Evolutionary conservation across 352 stramenopile species (phyloP), one percentile per base, ranked within the genome.

Genomic region (Pythium grandisporangium): DNA sequence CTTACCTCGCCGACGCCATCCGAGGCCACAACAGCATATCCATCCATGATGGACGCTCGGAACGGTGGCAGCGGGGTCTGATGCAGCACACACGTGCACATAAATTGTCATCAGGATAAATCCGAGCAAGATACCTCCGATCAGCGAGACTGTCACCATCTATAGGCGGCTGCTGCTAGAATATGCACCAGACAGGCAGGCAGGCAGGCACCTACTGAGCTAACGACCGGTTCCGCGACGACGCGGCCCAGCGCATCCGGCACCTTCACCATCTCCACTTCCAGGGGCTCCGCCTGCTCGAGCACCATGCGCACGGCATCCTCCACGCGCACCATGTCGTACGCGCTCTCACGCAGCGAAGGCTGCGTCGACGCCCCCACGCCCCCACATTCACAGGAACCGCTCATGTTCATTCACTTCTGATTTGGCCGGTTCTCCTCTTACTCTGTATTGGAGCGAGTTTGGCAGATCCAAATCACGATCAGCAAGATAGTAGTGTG

Each of bases 41-140:
- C 96, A 66, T 99, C 96, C 93, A 98, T 99, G 37, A 98, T 97
- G 32, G 89, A 97, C 22, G 94, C 92, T n/a, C 84, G 86, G 53
- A 98, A 97, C 5, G 87, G 72, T 5, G 96, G 96, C 48, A 98
- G 66, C n/a, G 90, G 79, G 34, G 93, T 83, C 66, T 84, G 27
- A 42, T 43, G 74, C n/a, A n/a, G n/a, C n/a, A n/a, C n/a, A n/a
- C n/a, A n/a, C n/a, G n/a, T n/a, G n/a, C n/a, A n/a, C n/a, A n/a
- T n/a, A n/a, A n/a, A n/a, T n/a, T n/a, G n/a, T n/a, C n/a, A n/a
- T n/a, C n/a, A n/a, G n/a, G n/a, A n/a, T n/a, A n/a, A n/a, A n/a
- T n/a, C n/a, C n/a, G 53, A 26, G 34, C n/a, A 7, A 89, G 14
- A 42, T 44, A 73, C 30, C 24, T 20, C n/a, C 13, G 6, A 37